These are phyloP conservation scores for Dryas integrifolia DNA, from an alignment of 331 rosid genomes.

Conservation along the genomic window DNA sequence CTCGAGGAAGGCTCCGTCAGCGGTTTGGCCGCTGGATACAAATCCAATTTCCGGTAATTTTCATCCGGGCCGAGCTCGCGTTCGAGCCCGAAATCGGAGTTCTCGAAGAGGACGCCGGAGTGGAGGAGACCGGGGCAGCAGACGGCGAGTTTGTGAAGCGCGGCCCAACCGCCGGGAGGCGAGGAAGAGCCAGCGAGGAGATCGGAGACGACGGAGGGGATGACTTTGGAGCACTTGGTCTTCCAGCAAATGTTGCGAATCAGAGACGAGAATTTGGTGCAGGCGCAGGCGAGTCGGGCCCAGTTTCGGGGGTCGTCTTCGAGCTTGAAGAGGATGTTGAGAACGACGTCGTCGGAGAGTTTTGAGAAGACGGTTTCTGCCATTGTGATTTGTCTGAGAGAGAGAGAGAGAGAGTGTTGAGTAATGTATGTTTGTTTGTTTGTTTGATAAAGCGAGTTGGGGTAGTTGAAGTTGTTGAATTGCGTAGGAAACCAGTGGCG, in stretches of 20 bases:
- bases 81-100: conserved; percentile 70
- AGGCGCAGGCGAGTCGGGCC: conserved; percentile 80
- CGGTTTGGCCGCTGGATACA: background rate
- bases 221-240: conserved; percentile 36
- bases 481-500: background rate
- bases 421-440: background rate
- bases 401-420: background rate
- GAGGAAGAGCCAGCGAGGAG: conserved; percentile 35
- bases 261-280: conserved; percentile 57
- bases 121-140: conserved; percentile 88
- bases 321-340: conserved; percentile 58
- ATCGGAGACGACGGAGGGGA: conserved; percentile 58
- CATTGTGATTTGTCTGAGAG: background rate
- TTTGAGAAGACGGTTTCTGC: conserved; percentile 40
- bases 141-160: conserved; percentile 68
- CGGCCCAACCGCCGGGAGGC: conserved; percentile 47
- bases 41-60: conserved; percentile 17
- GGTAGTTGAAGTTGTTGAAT: no score
- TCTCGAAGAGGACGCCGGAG: conserved; percentile 71
- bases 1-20: conserved; percentile 11
- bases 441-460: background rate
- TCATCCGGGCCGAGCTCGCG: conserved; percentile 68
- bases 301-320: conserved; percentile 84
- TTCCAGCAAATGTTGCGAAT: conserved; percentile 64
- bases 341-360: conserved; percentile 65